These are phyloP conservation scores for Trifolium dubium DNA, from an alignment of 306 rosid genomes.

Conservation along the genomic window DNA sequence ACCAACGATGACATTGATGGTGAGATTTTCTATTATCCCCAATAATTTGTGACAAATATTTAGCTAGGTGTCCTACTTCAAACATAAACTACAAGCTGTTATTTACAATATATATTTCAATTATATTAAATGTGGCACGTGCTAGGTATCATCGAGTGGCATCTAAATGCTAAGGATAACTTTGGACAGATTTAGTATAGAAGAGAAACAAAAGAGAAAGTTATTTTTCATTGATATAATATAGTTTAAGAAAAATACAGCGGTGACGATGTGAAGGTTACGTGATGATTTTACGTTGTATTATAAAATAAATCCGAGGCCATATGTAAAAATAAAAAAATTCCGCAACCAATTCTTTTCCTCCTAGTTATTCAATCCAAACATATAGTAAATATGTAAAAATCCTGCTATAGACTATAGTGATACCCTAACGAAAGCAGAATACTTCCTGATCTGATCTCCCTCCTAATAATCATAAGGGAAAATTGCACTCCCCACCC, in stretches of 20 bases:
- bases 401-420: background rate
- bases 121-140: background rate
- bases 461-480: background rate
- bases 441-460: background rate
- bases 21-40: background rate
- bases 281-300: conserved; percentile 5
- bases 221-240: no score
- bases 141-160: background rate
- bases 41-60: conserved; percentile 3
- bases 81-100: conserved; percentile 1
- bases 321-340: background rate
- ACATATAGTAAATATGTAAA: background rate
- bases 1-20: background rate
- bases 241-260: no score
- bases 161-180: background rate
- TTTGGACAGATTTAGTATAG: background rate
- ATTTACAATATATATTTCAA: background rate
- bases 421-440: background rate
- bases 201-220: no score
- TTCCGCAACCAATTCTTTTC: background rate
- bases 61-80: background rate
- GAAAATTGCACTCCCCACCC: background rate
- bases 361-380: background rate
- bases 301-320: background rate
- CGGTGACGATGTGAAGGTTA: background rate